Evolutionary conservation across 768 basidiomycete species (phyloP), one percentile per base, ranked within the genome.

Genomic region (Clitopilus hobsonii): DNA sequence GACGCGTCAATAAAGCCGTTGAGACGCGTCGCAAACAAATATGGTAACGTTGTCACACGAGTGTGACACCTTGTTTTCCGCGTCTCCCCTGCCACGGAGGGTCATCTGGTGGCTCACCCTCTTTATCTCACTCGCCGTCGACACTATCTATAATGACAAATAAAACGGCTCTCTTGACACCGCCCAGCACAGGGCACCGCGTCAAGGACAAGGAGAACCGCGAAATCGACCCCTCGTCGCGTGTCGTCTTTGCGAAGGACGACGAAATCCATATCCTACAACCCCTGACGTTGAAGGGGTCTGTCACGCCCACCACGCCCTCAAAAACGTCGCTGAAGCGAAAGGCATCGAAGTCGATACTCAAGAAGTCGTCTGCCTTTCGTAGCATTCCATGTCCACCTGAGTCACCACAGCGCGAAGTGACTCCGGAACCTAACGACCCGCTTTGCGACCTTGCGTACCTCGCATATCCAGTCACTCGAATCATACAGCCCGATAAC

Each of bases 381-480:
- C 56, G 67, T 20, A 45, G 22, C 41, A 69, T 78, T 20, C 66
- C 76, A 0, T 63, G 75, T 2, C 73, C 81, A n/a, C 72, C 77
- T 49, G 67, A 65, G n/a, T 70, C 26, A 32, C 26, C 68, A 23
- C 67, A 71, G 51, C 80, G 89, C 54, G 84, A 89, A 54, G 68
- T 75, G 13, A 92, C 91, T 0, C 91, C 91, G n/a, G 90, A 90
- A 61, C 91, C 91, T 2, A 69, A 71, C 1, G 82, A 85, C 61
- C 87, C 89, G 10, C 75, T 90, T 16, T 74, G 74, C 6, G 76
- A 90, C 61, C 69, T 84, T 11, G 67, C 69, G 18, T 93, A 90
- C 64, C 80, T 93, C 26, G 76, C 76, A n/a, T 72, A 77, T 24
- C 85, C 90, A 2, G 78, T 93, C 2, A 67, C 77, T 2, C 78